Base-by-base conservation (phyloP, 148 eudicot genomes). In the Rhododendron williamsianum region DNA sequence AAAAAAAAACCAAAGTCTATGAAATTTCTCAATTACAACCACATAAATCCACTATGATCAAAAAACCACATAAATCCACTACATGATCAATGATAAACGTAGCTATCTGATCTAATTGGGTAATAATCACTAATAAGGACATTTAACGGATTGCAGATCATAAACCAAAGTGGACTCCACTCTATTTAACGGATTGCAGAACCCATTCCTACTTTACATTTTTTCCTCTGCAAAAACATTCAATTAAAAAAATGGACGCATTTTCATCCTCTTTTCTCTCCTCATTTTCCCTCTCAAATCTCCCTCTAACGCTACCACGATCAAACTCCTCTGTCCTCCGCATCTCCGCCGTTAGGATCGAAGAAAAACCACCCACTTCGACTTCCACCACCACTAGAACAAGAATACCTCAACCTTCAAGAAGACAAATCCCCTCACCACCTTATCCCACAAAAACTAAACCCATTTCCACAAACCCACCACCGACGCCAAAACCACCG, bases 341-440 rank as follows among this genome's bases (percentile, higher is more conserved):
- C 4, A 80, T 86, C 80, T 88, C 74, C 78, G 56, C 90, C 15
- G 84, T 88, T 27, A 86, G 86, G 72, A 88, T 41, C 21, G 90
- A 88, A 83, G 90, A 88, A 76, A 88, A 74, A 88, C 87, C 87
- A 69, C 84, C 74, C 33, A 81, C 43, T 25, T 27, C 82, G 16
- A n/a, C 33, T 77, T 1, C 45, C 25, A 25, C 83, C 49, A 11
- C 83, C 71, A 4, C 83, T 45, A 72, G 83, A 12, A 81, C 76
- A 36, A 49, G 36, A 7, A 33, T 54, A 13, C 33, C 81, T 43
- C 88, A 51, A 23, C 63, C 82, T 6, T 49, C 25, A 8, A 79
- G 63, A 25, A 60, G 80, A 69, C 79, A 15, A 65, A 30, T 18
- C 58, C 51, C 45, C 25, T 54, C 87, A 58, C 33, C 48, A 58